Evolutionary conservation across 371 early-diverging fungal genomes (phyloP).

Genomic region (Parasitella parasitica): DNA sequence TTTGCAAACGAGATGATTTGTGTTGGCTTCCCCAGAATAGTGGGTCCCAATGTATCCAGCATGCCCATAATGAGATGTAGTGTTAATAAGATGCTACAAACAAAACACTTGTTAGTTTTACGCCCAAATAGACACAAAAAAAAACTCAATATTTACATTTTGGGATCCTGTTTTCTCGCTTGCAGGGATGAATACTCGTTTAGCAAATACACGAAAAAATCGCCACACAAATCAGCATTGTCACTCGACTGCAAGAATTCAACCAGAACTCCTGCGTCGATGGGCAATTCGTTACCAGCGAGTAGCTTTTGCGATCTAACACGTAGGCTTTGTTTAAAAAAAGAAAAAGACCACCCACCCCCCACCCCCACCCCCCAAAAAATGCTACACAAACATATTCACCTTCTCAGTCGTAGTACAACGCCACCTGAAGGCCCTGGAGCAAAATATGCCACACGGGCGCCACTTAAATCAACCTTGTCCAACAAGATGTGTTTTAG

Average conservation of each 20-base stretch:
- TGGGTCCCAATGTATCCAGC: constrained; percentile 72
- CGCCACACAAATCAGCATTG: constrained; percentile 64
- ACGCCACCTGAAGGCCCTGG: constrained; percentile 58
- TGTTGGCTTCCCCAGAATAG: constrained; percentile 71
- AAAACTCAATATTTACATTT: constrained; percentile 30
- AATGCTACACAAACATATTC: not conserved
- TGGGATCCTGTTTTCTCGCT: constrained; percentile 33
- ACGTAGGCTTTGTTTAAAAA: too few species aligned
- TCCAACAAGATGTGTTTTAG: constrained; percentile 57
- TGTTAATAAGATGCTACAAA: constrained; percentile 50
- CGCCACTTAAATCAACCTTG: constrained; percentile 42
- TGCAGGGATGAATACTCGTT: constrained; percentile 68
- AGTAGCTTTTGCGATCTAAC: constrained; percentile 19
- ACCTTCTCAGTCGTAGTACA: constrained; percentile 46
- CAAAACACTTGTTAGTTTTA: not conserved
- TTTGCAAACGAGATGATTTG: constrained; percentile 81
- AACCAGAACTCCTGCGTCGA: constrained; percentile 59
- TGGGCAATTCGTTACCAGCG: constrained; percentile 52
- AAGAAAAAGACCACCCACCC: too few species aligned
- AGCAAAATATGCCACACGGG: constrained; percentile 58
- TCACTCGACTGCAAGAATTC: constrained; percentile 57
- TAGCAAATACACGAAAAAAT: constrained; percentile 73
- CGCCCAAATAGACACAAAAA: not conserved
- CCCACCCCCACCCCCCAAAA: too few species aligned
- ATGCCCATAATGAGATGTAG: constrained; percentile 64